phyloP scores from a whole-genome alignment of 2,329 filamentous ascomycete species.

The Phialocephala subalpina region DNA sequence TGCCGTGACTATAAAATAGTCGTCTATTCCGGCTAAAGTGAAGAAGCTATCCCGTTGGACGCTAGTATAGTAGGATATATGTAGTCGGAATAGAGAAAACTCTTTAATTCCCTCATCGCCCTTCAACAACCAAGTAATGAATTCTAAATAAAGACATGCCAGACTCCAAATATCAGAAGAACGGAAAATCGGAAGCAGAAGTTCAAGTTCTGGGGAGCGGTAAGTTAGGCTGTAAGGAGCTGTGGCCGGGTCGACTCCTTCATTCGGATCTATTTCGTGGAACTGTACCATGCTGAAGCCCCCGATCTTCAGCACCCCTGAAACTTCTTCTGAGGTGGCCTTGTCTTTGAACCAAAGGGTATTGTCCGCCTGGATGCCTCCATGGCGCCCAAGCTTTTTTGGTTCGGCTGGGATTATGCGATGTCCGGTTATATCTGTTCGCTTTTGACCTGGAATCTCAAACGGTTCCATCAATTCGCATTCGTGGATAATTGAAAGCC shows the following conservation, averaged over 20 bases:
- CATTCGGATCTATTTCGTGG: conserved; percentile 40
- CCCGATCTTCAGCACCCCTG: conserved; percentile 42
- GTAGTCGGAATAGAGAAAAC: background rate
- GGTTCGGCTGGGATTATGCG: background rate
- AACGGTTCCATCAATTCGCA: background rate
- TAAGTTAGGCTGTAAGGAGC: conserved; percentile 16
- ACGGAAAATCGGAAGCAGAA: conserved; percentile 11
- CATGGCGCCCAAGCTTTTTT: conserved; percentile 39
- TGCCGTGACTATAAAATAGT: background rate
- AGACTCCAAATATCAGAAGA: conserved; percentile 42
- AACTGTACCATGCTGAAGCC: conserved; percentile 42
- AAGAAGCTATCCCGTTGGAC: background rate
- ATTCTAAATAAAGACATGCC: conserved; percentile 42
- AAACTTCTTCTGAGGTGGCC: background rate
- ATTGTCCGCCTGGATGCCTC: conserved; percentile 49
- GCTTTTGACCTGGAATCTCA: too few species aligned
- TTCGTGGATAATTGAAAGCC: background rate
- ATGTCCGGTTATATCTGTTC: too few species aligned
- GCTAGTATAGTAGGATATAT: background rate
- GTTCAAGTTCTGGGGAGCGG: conserved; percentile 28
- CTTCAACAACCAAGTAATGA: conserved; percentile 39
- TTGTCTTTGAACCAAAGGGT: conserved; percentile 44
- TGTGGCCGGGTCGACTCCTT: conserved; percentile 43
- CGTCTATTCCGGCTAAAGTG: background rate
- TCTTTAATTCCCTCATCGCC: conserved; percentile 14